These are phyloP conservation scores for Asterophora parasitica DNA, from an alignment of 768 basidiomycete genomes.

Conservation along the genomic window DNA sequence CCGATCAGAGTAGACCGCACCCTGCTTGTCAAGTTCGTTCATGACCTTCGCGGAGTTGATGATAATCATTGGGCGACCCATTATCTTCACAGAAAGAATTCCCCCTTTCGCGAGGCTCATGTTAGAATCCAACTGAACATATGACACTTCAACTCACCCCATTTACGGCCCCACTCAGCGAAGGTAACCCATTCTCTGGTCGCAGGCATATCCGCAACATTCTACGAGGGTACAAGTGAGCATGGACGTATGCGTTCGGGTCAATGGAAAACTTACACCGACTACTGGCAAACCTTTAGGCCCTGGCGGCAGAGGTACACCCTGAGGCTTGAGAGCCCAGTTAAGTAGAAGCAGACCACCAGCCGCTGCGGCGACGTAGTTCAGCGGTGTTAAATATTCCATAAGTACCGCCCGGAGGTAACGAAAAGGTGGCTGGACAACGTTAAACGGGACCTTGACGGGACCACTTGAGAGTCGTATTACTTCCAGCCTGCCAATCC, in stretches of 20 bases:
- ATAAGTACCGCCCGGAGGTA: no score
- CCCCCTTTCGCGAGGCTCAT: constrained; percentile 25
- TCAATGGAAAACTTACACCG: constrained; percentile 27
- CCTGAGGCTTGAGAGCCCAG: constrained; percentile 16
- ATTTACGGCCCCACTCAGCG: constrained; percentile 49
- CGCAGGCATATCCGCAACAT: constrained; percentile 41
- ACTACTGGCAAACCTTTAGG: constrained; percentile 37
- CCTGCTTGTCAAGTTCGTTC: constrained; percentile 45
- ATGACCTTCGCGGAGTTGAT: constrained; percentile 39
- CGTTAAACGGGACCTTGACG: not conserved
- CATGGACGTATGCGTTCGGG: not conserved
- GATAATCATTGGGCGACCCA: constrained; percentile 45
- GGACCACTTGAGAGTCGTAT: not conserved
- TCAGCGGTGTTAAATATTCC: constrained; percentile 6
- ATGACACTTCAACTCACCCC: constrained; percentile 28
- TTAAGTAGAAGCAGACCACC: constrained; percentile 14
- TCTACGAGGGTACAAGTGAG: constrained; percentile 24
- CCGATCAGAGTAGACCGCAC: constrained; percentile 43
- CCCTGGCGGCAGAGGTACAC: constrained; percentile 32
- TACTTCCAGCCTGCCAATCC: not conserved
- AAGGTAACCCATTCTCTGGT: constrained; percentile 43
- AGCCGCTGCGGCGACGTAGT: constrained; percentile 7
- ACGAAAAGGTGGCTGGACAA: not conserved
- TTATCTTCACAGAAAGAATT: constrained; percentile 32
- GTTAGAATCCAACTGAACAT: not conserved